Conservation (phyloP, 2,329 filamentous ascomycete genomes). For the Phialocephala subalpina region DNA sequence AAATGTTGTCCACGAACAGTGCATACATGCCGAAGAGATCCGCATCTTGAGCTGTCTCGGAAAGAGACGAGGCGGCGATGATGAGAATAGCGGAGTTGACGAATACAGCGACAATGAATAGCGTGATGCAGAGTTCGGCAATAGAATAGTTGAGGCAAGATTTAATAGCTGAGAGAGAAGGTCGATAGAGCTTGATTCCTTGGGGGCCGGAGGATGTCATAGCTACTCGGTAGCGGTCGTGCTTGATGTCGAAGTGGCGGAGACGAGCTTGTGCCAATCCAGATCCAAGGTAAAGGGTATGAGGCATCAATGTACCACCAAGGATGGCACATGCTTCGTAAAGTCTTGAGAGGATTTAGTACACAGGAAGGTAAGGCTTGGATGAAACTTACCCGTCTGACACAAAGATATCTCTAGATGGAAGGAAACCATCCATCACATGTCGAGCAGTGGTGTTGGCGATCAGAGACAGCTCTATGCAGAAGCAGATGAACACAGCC, state of each 20-base stretch:
- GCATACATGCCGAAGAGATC: slow-evolving; percentile 84
- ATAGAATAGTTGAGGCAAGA: slow-evolving; percentile 77
- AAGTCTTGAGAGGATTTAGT: slow-evolving; percentile 45
- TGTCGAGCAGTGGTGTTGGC: slow-evolving; percentile 57
- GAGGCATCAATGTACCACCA: slow-evolving; percentile 77
- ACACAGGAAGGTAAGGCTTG: slow-evolving; percentile 15
- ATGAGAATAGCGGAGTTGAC: slow-evolving; percentile 85
- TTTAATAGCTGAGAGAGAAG: slow-evolving; percentile 73
- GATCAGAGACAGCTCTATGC: slow-evolving; percentile 70
- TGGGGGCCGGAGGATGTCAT: slow-evolving; percentile 37
- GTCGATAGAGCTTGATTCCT: slow-evolving; percentile 67
- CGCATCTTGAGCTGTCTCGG: slow-evolving; percentile 68
- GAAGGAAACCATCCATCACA: slow-evolving; percentile 70
- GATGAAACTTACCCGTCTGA: slow-evolving; percentile 53
- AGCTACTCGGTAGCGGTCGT: slow-evolving; percentile 55
- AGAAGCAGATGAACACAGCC: slow-evolving; percentile 73
- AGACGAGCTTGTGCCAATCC: slow-evolving; percentile 73
- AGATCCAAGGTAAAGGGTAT: slow-evolving; percentile 73
- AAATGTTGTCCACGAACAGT: slow-evolving; percentile 70
- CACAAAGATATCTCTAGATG: slow-evolving; percentile 63
- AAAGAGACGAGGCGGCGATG: slow-evolving; percentile 79
- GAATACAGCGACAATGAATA: slow-evolving; percentile 83
- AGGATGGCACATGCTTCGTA: slow-evolving; percentile 79
- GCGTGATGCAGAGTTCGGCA: slow-evolving; percentile 71
- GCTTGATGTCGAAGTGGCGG: slow-evolving; percentile 65